phyloP scores from a whole-genome alignment of 2,329 filamentous ascomycete species.

The Ophiocordyceps australis region DNA sequence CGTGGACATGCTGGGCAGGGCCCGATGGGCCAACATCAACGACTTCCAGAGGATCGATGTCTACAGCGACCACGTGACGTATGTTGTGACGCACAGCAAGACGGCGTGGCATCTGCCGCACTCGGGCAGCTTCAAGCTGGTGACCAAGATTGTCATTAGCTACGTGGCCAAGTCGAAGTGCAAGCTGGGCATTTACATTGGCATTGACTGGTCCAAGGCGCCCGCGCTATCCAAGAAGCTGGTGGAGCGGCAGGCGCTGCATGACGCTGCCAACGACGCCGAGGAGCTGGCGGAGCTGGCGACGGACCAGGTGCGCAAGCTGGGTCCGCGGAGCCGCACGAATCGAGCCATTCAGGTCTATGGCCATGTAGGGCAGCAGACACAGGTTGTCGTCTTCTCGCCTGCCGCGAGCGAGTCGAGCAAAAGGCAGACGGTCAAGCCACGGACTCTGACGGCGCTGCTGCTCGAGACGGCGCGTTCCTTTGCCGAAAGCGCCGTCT shows the following conservation, averaged over 20 bases:
- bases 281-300: slow-evolving; percentile 59
- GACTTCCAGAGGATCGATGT: slow-evolving; percentile 81
- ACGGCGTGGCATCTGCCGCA: slow-evolving; percentile 75
- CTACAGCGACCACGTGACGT: slow-evolving; percentile 56
- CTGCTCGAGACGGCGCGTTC: slow-evolving; percentile 56
- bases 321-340: slow-evolving; percentile 57
- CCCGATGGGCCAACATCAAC: slow-evolving; percentile 42
- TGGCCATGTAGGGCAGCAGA: slow-evolving; percentile 53
- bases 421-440: slow-evolving; percentile 41
- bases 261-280: slow-evolving; percentile 55
- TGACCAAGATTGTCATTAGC: slow-evolving; percentile 86
- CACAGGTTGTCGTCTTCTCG: slow-evolving; percentile 42
- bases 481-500: slow-evolving; percentile 55
- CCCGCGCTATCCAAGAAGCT: slow-evolving; percentile 41
- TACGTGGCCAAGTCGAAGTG: slow-evolving; percentile 83
- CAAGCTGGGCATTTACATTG: slow-evolving; percentile 75
- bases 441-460: slow-evolving; percentile 47
- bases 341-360: slow-evolving; percentile 67
- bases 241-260: slow-evolving; percentile 53
- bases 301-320: slow-evolving; percentile 57
- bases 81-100: slow-evolving; percentile 43
- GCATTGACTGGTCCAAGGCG: slow-evolving; percentile 67
- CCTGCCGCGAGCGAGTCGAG: slow-evolving; percentile 26
- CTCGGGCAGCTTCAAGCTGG: slow-evolving; percentile 57
- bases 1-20: slow-evolving; percentile 44